Percentiles rank a stretch among this genome's conserved stretches.
Conservation (phyloP, 2,329 filamentous ascomycete species). For the Waltergamsia citrina region DNA sequence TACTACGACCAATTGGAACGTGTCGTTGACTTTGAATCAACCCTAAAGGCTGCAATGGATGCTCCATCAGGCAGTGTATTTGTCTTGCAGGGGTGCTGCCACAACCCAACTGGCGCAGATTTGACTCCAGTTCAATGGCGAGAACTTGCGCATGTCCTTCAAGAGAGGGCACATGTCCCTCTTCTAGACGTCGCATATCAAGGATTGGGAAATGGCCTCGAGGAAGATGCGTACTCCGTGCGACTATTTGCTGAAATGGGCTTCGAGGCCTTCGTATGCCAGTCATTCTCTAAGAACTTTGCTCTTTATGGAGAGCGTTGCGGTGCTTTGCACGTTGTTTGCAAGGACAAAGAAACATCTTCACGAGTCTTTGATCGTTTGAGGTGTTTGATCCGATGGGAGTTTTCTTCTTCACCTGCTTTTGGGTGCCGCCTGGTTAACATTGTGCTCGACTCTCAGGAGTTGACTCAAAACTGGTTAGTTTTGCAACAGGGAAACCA, state of each 20-base stretch:
- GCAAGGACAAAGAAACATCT: not conserved
- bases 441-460: not conserved
- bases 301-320: slow-evolving; percentile 28
- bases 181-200: slow-evolving; percentile 28
- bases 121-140: slow-evolving; percentile 21
- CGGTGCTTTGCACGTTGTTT: slow-evolving; percentile 12
- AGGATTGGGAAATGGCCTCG: slow-evolving; percentile 23
- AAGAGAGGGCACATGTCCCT: slow-evolving; percentile 16
- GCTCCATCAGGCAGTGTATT: slow-evolving; percentile 16
- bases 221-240: slow-evolving; percentile 21
- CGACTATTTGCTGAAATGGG: slow-evolving; percentile 20
- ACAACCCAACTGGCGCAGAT: slow-evolving; percentile 28
- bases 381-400: not conserved
- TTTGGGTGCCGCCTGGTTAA: not conserved
- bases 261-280: slow-evolving; percentile 43
- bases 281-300: slow-evolving; percentile 56
- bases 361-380: not conserved
- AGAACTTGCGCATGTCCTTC: slow-evolving; percentile 16
- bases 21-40: slow-evolving; percentile 21
- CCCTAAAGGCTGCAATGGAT: slow-evolving; percentile 13
- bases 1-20: slow-evolving; percentile 17
- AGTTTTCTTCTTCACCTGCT: not conserved
- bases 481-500: no score
- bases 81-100: slow-evolving; percentile 25
- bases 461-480: no score